Evolutionary conservation across 2,329 filamentous ascomycete species (phyloP).

Genomic region (Fusarium newnesense): DNA sequence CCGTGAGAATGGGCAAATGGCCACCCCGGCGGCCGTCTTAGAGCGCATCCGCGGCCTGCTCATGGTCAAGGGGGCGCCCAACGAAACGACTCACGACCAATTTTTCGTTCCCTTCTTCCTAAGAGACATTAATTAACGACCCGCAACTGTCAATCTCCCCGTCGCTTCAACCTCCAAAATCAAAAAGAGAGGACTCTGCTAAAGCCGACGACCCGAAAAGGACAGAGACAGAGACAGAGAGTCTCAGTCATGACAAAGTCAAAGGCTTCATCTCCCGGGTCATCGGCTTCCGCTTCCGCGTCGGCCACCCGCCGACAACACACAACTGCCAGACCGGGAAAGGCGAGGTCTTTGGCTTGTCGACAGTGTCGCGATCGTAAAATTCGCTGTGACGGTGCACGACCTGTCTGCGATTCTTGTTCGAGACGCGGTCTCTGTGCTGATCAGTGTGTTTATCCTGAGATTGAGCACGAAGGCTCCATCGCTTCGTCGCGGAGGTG

Average conservation of each 20-base stretch:
- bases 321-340: conserved; percentile 29
- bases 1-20: conserved; percentile 21
- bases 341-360: conserved; percentile 43
- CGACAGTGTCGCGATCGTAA: conserved; percentile 46
- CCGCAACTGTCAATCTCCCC: conserved; percentile 1
- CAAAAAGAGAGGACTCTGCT: not conserved
- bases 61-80: conserved; percentile 4
- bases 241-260: conserved; percentile 12
- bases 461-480: conserved; percentile 44
- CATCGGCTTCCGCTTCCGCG: conserved; percentile 36
- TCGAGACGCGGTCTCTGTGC: conserved; percentile 37
- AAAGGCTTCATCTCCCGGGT: conserved; percentile 20
- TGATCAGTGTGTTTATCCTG: conserved; percentile 43
- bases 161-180: not conserved
- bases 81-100: not conserved
- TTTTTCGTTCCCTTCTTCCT: conserved; percentile 1
- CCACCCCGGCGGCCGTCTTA: conserved; percentile 37
- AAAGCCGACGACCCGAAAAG: not conserved
- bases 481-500: conserved; percentile 44
- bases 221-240: not conserved
- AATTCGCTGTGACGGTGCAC: conserved; percentile 44
- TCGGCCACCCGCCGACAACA: conserved; percentile 36
- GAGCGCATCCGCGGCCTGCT: conserved; percentile 3
- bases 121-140: not conserved
- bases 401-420: conserved; percentile 44